A percentile compares a stretch with the other conserved stretches of the same genome.
These are phyloP conservation scores for Nicotiana attenuata DNA, from an alignment of 257 asterid genomes.

Conservation along the genomic window DNA sequence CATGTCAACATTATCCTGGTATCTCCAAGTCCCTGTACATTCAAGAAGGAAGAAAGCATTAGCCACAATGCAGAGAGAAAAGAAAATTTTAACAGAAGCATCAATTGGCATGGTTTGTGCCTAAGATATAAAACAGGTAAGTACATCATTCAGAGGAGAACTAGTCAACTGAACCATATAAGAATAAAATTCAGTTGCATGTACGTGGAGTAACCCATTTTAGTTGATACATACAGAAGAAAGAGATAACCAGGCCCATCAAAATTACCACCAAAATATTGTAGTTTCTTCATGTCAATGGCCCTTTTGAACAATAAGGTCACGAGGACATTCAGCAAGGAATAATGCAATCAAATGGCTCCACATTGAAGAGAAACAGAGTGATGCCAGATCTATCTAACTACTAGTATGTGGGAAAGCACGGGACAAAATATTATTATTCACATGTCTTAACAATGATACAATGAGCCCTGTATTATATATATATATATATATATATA, in stretches of 20 bases:
- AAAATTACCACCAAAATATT: not conserved
- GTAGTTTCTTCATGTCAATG: not conserved
- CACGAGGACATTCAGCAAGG: not conserved
- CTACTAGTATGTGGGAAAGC: too few relatives aligned
- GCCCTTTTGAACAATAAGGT: not conserved
- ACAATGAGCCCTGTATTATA: too few relatives aligned
- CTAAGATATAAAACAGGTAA: not conserved
- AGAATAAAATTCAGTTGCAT: not conserved
- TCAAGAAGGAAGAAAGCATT: not conserved
- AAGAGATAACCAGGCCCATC: not conserved
- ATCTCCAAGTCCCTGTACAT: slow-evolving; percentile 64
- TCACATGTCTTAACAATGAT: too few relatives aligned
- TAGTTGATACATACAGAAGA: not conserved
- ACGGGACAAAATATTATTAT: too few relatives aligned
- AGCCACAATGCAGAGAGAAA: not conserved
- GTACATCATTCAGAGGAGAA: not conserved
- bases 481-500: too few relatives aligned
- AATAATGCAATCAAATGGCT: not conserved
- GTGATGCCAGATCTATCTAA: not conserved
- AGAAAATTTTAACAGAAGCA: not conserved
- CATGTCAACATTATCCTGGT: slow-evolving; percentile 68
- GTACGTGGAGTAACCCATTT: not conserved
- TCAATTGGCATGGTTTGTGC: not conserved
- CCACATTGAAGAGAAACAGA: not conserved
- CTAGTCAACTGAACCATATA: not conserved